Evolutionary conservation across 306 rosid species (phyloP).

Genomic region (Dalbergia cochinchinensis): DNA sequence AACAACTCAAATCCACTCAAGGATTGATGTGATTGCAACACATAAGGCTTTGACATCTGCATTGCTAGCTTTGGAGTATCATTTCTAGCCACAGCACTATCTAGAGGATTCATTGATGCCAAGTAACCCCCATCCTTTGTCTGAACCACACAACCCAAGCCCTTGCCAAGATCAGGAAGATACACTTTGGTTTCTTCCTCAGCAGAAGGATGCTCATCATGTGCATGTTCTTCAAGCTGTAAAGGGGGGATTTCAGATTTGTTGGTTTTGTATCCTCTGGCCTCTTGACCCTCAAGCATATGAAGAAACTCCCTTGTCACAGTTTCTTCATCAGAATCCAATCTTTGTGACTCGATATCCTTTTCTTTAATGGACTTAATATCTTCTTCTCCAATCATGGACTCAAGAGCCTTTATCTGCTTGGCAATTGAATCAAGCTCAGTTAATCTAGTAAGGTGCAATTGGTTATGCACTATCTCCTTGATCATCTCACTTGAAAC

Average conservation of each 20-base stretch:
- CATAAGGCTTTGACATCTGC: slow-evolving; percentile 85
- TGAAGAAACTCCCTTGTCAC: slow-evolving; percentile 89
- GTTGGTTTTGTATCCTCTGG: slow-evolving; percentile 51
- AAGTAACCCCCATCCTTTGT: slow-evolving; percentile 87
- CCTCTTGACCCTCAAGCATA: slow-evolving; percentile 80
- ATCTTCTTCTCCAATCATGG: slow-evolving; percentile 68
- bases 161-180: slow-evolving; percentile 90
- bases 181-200: slow-evolving; percentile 67
- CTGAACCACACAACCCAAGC: slow-evolving; percentile 83
- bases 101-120: slow-evolving; percentile 86
- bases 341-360: slow-evolving; percentile 66
- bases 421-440: slow-evolving; percentile 88
- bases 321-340: slow-evolving; percentile 84
- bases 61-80: slow-evolving; percentile 86
- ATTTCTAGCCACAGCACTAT: slow-evolving; percentile 54
- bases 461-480: slow-evolving; percentile 73
- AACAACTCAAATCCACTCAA: slow-evolving; percentile 74
- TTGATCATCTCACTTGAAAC: slow-evolving; percentile 71
- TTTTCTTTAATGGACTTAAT: slow-evolving; percentile 33
- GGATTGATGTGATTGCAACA: slow-evolving; percentile 57
- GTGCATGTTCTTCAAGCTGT: slow-evolving; percentile 53
- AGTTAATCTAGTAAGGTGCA: slow-evolving; percentile 60
- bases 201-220: slow-evolving; percentile 35
- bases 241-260: slow-evolving; percentile 53
- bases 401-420: slow-evolving; percentile 90